Base-by-base conservation (phyloP, 306 rosid genomes). In the Elaeagnus macrophylla region DNA sequence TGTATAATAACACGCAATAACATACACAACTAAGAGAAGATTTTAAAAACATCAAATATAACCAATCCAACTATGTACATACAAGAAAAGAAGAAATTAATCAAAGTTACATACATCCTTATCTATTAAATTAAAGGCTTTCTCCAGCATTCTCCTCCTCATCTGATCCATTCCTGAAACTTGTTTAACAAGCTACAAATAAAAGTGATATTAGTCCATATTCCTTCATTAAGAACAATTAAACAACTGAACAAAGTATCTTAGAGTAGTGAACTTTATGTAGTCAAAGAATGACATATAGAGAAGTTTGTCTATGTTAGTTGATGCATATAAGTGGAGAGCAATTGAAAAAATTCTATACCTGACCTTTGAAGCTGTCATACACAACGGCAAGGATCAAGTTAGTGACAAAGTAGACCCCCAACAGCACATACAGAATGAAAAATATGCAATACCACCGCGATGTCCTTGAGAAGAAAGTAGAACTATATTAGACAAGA, bases 301-400 rank as follows among this genome's bases (percentile, higher is more conserved):
- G 37, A 17, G 36, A 66, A 51, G 49, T 32, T 64, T 42, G 25
- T n/a, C 48, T 39, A 54, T 10, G 35, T 20, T 20, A 39, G 7
- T 52, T 32, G 54, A 39, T 43, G 37, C 56, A 35, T 9, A 25
- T 10, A 55, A 48, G 39, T 47, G 67, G 53, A 41, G 55, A 44
- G 41, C 9, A 50, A 57, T 54, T 37, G 45, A 67, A 40, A 17
- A 41, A 14, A 50, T 36, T 16, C 37, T 16, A 48, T 78, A 91
- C 99, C 99, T 91, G 87, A 68, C 75, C 59, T 77, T 87, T 91
- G 75, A 91, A 91, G 77, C 96, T 87, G 52, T 91, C 89, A 43
- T 87, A 87, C 63, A 91, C 95, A 70, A 91, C 99, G 38, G 99
- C 99, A 72, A 91, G 99, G 40, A 91, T 74, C 83, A 91, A 77